Evolutionary conservation across 768 basidiomycete genomes (phyloP).

Genomic region (Mycena galericulata): DNA sequence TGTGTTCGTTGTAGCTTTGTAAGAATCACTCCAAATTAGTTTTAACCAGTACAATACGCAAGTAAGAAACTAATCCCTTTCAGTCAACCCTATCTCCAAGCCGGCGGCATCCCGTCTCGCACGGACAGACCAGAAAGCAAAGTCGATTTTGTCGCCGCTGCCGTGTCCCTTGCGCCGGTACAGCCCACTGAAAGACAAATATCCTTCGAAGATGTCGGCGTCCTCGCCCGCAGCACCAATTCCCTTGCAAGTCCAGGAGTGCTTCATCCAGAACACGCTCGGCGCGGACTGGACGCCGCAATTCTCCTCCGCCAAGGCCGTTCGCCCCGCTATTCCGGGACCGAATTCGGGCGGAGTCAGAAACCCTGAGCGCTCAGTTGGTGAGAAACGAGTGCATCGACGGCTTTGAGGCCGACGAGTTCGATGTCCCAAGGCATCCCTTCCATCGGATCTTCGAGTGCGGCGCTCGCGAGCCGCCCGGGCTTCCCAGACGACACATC

Average conservation of each 20-base stretch:
- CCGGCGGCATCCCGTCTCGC: slow-evolving; percentile 48
- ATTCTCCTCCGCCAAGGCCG: slow-evolving; percentile 32
- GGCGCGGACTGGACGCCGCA: slow-evolving; percentile 49
- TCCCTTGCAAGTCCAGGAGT: slow-evolving; percentile 42
- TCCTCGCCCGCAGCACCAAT: slow-evolving; percentile 15
- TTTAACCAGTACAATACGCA: too few relatives aligned
- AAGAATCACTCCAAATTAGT: too few relatives aligned
- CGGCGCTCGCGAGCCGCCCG: slow-evolving; percentile 40
- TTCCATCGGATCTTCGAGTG: slow-evolving; percentile 49
- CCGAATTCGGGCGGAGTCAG: slow-evolving; percentile 41
- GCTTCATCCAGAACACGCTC: slow-evolving; percentile 51
- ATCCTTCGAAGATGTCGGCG: slow-evolving; percentile 53
- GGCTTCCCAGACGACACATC: neutral
- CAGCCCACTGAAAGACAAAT: slow-evolving; percentile 49
- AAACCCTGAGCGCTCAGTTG: slow-evolving; percentile 39
- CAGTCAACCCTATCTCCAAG: slow-evolving; percentile 46
- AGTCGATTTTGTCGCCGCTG: slow-evolving; percentile 41
- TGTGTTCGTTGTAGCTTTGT: too few relatives aligned
- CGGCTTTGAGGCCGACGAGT: slow-evolving; percentile 38
- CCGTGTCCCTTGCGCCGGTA: slow-evolving; percentile 51
- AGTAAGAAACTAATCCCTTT: neutral
- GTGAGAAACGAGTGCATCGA: slow-evolving; percentile 39
- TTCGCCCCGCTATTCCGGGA: slow-evolving; percentile 42
- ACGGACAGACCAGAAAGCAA: slow-evolving; percentile 53
- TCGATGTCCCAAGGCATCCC: slow-evolving; percentile 48